phyloP scores from a whole-genome alignment of 345 rosid genomes.

The Garcia nutans region DNA sequence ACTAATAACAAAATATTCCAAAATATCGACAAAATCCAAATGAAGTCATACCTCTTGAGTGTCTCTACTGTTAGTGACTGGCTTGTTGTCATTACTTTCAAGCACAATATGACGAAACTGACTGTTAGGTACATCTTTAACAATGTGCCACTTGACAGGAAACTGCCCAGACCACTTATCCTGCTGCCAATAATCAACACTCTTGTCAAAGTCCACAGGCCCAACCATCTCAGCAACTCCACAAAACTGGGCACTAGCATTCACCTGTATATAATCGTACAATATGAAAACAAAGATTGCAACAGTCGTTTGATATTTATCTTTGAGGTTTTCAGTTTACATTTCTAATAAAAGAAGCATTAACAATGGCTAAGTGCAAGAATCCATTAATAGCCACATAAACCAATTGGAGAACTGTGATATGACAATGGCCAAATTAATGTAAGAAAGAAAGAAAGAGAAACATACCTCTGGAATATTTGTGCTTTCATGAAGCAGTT shows the following conservation, averaged over 20 bases:
- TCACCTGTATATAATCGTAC: conserved; percentile 47
- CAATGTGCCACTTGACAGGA: conserved; percentile 78
- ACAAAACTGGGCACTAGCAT: conserved; percentile 81
- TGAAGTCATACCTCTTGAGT: conserved; percentile 72
- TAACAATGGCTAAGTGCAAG: not conserved
- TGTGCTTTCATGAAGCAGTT: not conserved
- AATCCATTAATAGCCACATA: not conserved
- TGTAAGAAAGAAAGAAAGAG: not conserved
- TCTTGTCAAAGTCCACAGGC: conserved; percentile 76
- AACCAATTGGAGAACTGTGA: not conserved
- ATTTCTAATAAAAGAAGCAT: not conserved
- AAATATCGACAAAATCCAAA: not conserved
- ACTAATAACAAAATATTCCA: not conserved
- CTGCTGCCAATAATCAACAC: conserved; percentile 83
- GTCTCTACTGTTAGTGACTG: conserved; percentile 88
- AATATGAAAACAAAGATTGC: not conserved
- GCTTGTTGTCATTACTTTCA: conserved; percentile 77
- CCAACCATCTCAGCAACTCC: conserved; percentile 94
- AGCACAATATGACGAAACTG: conserved; percentile 74
- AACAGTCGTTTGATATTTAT: not conserved
- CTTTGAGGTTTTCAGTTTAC: not conserved
- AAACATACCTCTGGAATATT: not conserved
- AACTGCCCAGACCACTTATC: conserved; percentile 91
- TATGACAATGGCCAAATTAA: not conserved
- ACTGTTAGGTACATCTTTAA: conserved; percentile 86